Conservation (phyloP, 2,329 filamentous ascomycete species). For the Fusarium pseudograminearum region DNA sequence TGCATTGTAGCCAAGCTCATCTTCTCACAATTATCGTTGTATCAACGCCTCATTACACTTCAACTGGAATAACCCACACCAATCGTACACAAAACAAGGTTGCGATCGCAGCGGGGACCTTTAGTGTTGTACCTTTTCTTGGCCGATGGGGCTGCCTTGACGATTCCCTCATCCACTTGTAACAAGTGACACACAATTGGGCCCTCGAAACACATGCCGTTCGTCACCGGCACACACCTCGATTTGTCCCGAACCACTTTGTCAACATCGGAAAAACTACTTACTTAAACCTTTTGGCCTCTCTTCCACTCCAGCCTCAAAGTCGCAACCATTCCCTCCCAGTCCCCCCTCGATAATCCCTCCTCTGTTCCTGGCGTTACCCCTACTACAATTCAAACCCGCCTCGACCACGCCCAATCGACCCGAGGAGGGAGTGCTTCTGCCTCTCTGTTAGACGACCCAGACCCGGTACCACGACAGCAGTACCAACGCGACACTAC, state of each 20-base stretch:
- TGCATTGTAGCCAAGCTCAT: constrained; percentile 34
- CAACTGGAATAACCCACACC: constrained; percentile 8
- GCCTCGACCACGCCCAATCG: constrained; percentile 40
- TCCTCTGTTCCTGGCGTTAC: constrained; percentile 54
- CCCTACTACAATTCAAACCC: constrained; percentile 35
- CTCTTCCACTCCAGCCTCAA: constrained; percentile 2
- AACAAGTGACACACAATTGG: constrained; percentile 36
- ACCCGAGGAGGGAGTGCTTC: constrained; percentile 54
- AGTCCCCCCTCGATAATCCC: constrained; percentile 51
- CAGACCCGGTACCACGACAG: constrained; percentile 15
- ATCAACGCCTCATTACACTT: constrained; percentile 3
- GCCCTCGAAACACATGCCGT: constrained; percentile 32
- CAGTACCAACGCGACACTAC: constrained; percentile 16
- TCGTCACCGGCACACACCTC: constrained; percentile 30
- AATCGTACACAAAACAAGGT: constrained; percentile 12
- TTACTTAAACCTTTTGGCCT: background rate
- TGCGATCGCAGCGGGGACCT: constrained; percentile 22
- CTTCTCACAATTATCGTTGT: background rate
- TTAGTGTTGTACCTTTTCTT: constrained; percentile 37
- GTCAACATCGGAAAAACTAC: constrained; percentile 20
- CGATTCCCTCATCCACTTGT: constrained; percentile 34
- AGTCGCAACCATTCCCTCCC: constrained; percentile 53
- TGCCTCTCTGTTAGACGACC: constrained; percentile 27
- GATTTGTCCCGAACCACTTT: constrained; percentile 6
- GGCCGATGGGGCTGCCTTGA: constrained; percentile 28